A percentile compares a stretch with the other conserved stretches of the same genome.
Evolutionary conservation across 306 rosid genomes (phyloP).

Genomic region (Luffa acutangula): DNA sequence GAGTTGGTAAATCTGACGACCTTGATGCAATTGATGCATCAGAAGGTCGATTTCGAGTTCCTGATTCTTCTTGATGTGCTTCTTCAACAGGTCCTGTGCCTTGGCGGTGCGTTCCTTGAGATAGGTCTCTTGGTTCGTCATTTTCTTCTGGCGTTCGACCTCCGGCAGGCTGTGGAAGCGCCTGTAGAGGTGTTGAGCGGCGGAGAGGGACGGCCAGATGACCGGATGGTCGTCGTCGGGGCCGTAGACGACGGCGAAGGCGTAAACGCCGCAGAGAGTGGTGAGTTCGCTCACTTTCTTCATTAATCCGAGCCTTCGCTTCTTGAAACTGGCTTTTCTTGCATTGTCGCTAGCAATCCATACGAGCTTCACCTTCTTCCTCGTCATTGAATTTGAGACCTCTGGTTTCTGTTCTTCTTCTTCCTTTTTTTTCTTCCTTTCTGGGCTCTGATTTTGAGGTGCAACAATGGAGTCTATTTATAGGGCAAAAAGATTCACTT

Average conservation of each 20-base stretch:
- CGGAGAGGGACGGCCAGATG: conserved; percentile 20
- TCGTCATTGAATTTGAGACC: conserved; percentile 9
- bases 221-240: conserved; percentile 1
- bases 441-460: not conserved
- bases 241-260: conserved; percentile 12
- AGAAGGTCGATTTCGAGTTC: conserved; percentile 12
- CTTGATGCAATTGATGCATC: conserved; percentile 15
- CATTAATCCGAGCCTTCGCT: conserved; percentile 18
- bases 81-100: conserved; percentile 12
- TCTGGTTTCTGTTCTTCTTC: not conserved
- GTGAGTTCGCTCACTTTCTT: conserved; percentile 30
- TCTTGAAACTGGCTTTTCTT: conserved; percentile 21
- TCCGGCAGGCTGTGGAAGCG: conserved; percentile 16
- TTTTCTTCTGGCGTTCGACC: conserved; percentile 17
- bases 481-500: not conserved
- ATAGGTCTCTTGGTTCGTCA: conserved; percentile 25
- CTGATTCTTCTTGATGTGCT: conserved; percentile 10
- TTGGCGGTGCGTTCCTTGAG: conserved; percentile 18
- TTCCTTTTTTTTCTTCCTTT: not conserved
- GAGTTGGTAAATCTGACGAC: conserved; percentile 11
- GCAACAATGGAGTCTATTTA: not conserved
- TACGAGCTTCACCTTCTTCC: conserved; percentile 18
- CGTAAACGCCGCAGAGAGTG: conserved; percentile 22
- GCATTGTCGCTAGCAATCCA: conserved; percentile 23
- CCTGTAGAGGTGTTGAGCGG: conserved; percentile 9